phyloP scores from a whole-genome alignment of 1,139 yeast species.

The Sugiyamaella pinicola region DNA sequence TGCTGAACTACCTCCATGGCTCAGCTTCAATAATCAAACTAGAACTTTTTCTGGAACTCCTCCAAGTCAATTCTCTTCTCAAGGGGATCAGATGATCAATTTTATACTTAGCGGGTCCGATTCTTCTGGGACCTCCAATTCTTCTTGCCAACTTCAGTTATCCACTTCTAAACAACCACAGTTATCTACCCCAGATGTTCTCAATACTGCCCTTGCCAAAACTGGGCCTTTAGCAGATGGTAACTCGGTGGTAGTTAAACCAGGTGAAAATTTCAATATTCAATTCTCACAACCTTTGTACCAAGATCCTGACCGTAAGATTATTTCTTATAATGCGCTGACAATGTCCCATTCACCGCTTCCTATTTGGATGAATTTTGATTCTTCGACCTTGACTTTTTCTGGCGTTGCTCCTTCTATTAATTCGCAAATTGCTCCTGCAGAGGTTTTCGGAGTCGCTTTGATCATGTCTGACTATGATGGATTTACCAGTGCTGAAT shows the following conservation, averaged over 20 bases:
- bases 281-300: conserved; percentile 64
- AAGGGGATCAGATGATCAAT: conserved; percentile 44
- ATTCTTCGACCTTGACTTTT: conserved; percentile 59
- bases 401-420: conserved; percentile 88
- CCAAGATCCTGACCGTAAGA: conserved; percentile 39
- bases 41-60: conserved; percentile 77
- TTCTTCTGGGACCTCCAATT: conserved; percentile 47
- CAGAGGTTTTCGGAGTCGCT: conserved; percentile 68
- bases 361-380: conserved; percentile 83
- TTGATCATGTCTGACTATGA: conserved; percentile 77
- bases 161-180: conserved; percentile 44
- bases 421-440: conserved; percentile 85
- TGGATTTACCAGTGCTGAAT: conserved; percentile 74
- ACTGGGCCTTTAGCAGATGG: conserved; percentile 54
- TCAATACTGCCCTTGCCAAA: conserved; percentile 29
- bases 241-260: conserved; percentile 70
- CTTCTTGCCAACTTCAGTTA: conserved; percentile 60
- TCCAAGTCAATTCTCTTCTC: conserved; percentile 42
- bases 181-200: conserved; percentile 23
- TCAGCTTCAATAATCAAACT: conserved; percentile 62
- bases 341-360: conserved; percentile 80
- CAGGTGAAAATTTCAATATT: conserved; percentile 66
- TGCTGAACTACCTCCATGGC: conserved; percentile 71
- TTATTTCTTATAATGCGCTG: conserved; percentile 80
- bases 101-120: conserved; percentile 69